Evolutionary conservation across 768 basidiomycete genomes (phyloP), one percentile per base, ranked within the genome.

Genomic region (Hydnum rufescens): DNA sequence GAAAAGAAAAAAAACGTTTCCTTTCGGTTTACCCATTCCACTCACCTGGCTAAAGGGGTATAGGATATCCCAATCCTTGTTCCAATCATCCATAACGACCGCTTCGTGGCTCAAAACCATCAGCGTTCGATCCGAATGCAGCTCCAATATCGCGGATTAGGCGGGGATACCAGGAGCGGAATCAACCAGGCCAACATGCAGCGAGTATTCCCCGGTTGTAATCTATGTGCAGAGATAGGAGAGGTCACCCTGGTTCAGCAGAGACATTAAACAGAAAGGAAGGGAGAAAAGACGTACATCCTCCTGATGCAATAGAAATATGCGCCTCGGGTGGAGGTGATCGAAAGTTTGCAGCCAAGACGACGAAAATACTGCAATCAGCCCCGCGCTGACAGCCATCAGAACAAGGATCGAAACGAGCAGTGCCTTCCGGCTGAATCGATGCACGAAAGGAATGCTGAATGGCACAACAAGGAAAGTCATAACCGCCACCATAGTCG

Each of bases 51-150:
- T 82, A 64, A 86, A 84, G 13, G 84, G 84, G 62, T 82, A 87
- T 34, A 92, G 60, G 1, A 77, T 68, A 63, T 93, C 87, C 89
- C 90, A 97, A 59, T 95, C 87, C 16, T 75, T 66, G 57, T 88
- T 90, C 60, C 78, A 72, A 53, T 84, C 78, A 55, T 83, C 72
- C 74, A 88, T 80, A 2, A 69, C 61, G 4, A 81, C 71, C 0
- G 71, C 66, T 1, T 64, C 62, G 0, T 76, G 44, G 8, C 13
- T 39, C 68, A 25, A 62, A 62, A 18, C 60, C 58, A 8, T 65
- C 70, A 4, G 64, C n/a, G n/a, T n/a, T 60, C 1, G 60, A 63
- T n/a, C 76, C 76, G 60, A 90, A 84, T 22, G 60, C 57, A 63
- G 19, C 58, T 1, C 78, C 76, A 3, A 93, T 75, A 16, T 72